phyloP scores from a whole-genome alignment of 2,329 filamentous ascomycete species.

The Alternaria rosae region DNA sequence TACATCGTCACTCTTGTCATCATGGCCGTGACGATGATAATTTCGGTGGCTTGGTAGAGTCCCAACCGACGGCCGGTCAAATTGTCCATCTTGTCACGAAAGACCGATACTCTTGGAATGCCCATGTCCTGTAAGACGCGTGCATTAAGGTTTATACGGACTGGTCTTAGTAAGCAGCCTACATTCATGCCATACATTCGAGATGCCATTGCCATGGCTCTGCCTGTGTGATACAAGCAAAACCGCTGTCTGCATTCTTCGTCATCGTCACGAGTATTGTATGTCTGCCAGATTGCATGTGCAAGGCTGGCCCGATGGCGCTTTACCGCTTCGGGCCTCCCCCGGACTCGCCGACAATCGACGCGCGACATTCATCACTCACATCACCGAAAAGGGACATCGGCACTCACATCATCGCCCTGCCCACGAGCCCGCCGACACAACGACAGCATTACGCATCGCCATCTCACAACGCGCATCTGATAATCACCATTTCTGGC shows the following conservation, averaged over 20 bases:
- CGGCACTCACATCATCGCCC: conserved; percentile 14
- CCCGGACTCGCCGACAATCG: conserved; percentile 11
- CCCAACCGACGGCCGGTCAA: background rate
- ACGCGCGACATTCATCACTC: conserved; percentile 6
- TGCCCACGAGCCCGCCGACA: conserved; percentile 3
- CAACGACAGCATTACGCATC: conserved; percentile 1
- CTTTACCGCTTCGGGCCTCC: conserved; percentile 8
- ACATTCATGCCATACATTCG: background rate
- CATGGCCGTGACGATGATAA: background rate
- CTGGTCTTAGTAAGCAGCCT: background rate
- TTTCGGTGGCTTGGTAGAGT: background rate
- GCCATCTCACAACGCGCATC: conserved; percentile 1
- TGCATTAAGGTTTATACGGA: background rate
- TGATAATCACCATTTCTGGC: background rate
- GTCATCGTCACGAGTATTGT: background rate
- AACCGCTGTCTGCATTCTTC: background rate
- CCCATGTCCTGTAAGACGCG: background rate
- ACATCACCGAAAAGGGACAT: conserved; percentile 9
- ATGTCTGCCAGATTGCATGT: background rate
- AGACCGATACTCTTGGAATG: background rate
- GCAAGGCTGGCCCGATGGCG: background rate
- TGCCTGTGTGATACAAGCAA: background rate
- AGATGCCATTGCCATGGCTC: background rate
- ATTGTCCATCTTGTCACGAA: background rate
- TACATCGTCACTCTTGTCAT: background rate